Evolutionary conservation across 192 early-diverging fungal genomes (phyloP).

Genomic region (Coemansia asiatica): DNA sequence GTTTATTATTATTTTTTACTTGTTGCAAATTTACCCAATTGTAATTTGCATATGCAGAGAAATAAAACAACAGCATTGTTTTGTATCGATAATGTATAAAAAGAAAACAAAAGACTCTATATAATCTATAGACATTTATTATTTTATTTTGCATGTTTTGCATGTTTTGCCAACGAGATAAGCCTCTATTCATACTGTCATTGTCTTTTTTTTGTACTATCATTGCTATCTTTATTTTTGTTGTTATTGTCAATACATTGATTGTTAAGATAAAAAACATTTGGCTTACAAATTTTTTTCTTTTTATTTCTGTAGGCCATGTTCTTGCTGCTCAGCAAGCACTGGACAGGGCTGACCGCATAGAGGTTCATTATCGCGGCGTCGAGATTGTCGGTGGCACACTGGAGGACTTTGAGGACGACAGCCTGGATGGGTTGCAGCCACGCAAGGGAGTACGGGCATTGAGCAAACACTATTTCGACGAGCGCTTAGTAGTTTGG

Average conservation of each 20-base stretch:
- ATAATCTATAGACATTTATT: too few species aligned
- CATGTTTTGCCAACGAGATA: too few species aligned
- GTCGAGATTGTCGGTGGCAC: constrained; percentile 48
- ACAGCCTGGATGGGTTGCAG: constrained; percentile 21
- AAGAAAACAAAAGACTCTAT: too few species aligned
- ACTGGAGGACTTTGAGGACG: constrained; percentile 41
- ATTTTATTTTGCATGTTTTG: too few species aligned
- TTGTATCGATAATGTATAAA: background rate
- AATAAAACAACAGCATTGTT: background rate
- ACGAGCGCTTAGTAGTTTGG: constrained; percentile 50
- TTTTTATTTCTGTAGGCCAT: constrained; percentile 26
- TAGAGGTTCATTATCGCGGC: constrained; percentile 47
- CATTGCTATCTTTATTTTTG: too few species aligned
- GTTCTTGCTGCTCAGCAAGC: constrained; percentile 20
- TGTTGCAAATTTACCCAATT: background rate
- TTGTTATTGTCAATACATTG: too few species aligned
- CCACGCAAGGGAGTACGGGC: constrained; percentile 38
- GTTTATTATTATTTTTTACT: constrained; percentile 1
- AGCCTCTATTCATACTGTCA: too few species aligned
- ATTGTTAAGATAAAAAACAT: background rate
- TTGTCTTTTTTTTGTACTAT: too few species aligned
- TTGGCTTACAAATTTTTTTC: background rate
- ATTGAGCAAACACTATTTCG: constrained; percentile 47
- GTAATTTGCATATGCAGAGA: background rate
- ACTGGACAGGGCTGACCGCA: constrained; percentile 11